Base-by-base conservation (phyloP, 2,329 filamentous ascomycete species). In the Scedosporium boydii region DNA sequence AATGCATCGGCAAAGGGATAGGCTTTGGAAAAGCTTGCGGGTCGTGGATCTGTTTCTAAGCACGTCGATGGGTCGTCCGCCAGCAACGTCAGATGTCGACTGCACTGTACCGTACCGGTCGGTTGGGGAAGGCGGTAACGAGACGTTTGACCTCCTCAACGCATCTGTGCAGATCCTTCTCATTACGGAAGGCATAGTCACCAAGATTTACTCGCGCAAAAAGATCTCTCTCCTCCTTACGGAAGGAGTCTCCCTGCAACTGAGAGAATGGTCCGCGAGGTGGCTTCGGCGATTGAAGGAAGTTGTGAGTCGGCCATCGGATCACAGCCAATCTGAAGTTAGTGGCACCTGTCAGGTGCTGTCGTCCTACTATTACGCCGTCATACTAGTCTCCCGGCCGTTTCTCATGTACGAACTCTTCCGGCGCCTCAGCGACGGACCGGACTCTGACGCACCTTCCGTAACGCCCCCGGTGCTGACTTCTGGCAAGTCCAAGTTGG, bases 351-450 rank as follows among this genome's bases (percentile, higher is more conserved):
- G 79, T 29, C 80, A 82, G 67, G 76, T 82, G 0, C 68, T 84
- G 6, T 75, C 78, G 0, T 79, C 80, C 1, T 84, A 83, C 62
- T 82, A 83, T 68, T 83, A 84, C 63, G 78, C 80, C 0, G 81
- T 83, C n/a, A 83, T 84, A 73, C 73, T 84, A 3, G 80, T 83
- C 0, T 81, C 81, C 0, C 72, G 81, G 1, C 81, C 81, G 0
- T 84, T 84, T 59, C 72, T 84, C 6, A 82, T 83, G 80, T 82
- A 81, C 58, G 81, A 83, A 67, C 71, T 83, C 10, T 78, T 76
- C 59, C 74, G 75, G 29, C 73, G 81, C 0, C 65, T 83, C 3
- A 74, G 75, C 0, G 77, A 79, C 9, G 70, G 66, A 3, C 64
- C 70, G 0, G 62, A 67, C 0, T 64, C 70, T 0, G 62, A 67